phyloP scores from a whole-genome alignment of 2,329 filamentous ascomycete genomes.

The Fusarium mangiferae region DNA sequence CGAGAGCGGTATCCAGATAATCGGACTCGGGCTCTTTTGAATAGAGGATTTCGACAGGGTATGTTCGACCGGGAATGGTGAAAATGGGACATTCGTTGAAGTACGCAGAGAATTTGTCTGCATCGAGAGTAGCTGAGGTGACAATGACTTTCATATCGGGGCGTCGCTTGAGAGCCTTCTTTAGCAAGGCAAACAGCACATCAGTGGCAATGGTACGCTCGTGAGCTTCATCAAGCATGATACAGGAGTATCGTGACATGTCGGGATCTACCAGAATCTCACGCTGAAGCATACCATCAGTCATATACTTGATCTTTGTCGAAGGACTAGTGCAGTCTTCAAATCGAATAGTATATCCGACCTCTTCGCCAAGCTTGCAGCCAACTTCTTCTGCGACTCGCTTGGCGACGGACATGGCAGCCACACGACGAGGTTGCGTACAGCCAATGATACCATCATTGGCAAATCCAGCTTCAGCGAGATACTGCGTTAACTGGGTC shows the following conservation, averaged over 20 bases:
- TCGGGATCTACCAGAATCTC: constrained; percentile 94
- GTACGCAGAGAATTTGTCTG: constrained; percentile 96
- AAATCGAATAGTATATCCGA: constrained; percentile 97
- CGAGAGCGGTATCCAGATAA: constrained; percentile 92
- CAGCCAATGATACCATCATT: constrained; percentile 92
- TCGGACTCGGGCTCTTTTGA: constrained; percentile 94
- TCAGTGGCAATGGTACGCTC: constrained; percentile 97
- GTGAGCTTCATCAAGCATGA: constrained; percentile 98
- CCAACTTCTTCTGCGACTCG: constrained; percentile 97
- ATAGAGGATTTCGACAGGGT: constrained; percentile 95
- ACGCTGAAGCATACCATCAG: constrained; percentile 96
- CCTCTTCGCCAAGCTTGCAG: constrained; percentile 88
- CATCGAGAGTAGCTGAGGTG: constrained; percentile 94
- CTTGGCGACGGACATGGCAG: constrained; percentile 96
- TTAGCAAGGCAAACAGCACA: constrained; percentile 91
- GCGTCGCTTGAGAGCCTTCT: constrained; percentile 88
- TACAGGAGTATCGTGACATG: constrained; percentile 89
- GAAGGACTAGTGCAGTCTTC: constrained; percentile 90
- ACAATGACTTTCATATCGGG: constrained; percentile 95
- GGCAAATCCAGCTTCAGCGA: constrained; percentile 91
- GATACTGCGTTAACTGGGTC: constrained; percentile 93
- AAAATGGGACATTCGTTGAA: constrained; percentile 98
- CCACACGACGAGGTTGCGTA: constrained; percentile 95
- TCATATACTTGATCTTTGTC: constrained; percentile 99
- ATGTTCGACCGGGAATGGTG: constrained; percentile 93